Base-by-base conservation (phyloP, 2,329 filamentous ascomycete genomes). In the Rhynchosporium secalis region DNA sequence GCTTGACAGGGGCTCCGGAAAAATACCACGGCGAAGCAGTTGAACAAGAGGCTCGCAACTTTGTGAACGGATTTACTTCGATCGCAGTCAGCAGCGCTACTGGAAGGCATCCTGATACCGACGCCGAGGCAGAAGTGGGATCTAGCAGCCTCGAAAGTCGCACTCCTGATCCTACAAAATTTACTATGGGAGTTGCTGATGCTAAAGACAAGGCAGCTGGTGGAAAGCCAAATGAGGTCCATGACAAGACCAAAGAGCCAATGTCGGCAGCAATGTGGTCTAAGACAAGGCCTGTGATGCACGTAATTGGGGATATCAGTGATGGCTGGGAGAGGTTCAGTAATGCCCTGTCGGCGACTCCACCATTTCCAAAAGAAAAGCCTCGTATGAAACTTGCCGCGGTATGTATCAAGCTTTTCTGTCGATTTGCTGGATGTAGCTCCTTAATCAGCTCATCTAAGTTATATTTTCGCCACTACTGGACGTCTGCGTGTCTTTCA, bases 11-110 rank as follows among this genome's bases (percentile, higher is more conserved):
- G 1, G 91, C 91, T 0, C 88, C 91, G 0, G 90, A 96, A 73
- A 91, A 91, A 67, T 85, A 91, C 76, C 88, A 91, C 72, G 91
- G 92, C 31, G 91, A 95, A 73, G 90, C 90, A 0, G 89, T 92
- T 0, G 91, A 96, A 73, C 85, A 90, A 64, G 91, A 96, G 73
- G 92, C 92, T 0, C 88, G 84, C 69, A 93, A 92, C 72, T 88
- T 96, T 65, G 87, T 95, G 3, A 88, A 87, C 59, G 84, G 87
- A 40, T 86, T 95, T 58, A 85, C 87, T 8, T 82, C 85, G 36
- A 84, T 95, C 4, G 87, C 90, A 1, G 76, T 94, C 20, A 88
- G 87, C 54, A 90, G 88, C 68, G 90, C 90, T 1, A 86, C 87
- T 0, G 91, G 91, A 1, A 92, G 92, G 72, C 86, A 92, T 66